Percentiles rank a stretch among this genome's conserved stretches.
Evolutionary conservation across 2,329 filamentous ascomycete genomes (phyloP).

Genomic region (Metarhizium guizhouense): DNA sequence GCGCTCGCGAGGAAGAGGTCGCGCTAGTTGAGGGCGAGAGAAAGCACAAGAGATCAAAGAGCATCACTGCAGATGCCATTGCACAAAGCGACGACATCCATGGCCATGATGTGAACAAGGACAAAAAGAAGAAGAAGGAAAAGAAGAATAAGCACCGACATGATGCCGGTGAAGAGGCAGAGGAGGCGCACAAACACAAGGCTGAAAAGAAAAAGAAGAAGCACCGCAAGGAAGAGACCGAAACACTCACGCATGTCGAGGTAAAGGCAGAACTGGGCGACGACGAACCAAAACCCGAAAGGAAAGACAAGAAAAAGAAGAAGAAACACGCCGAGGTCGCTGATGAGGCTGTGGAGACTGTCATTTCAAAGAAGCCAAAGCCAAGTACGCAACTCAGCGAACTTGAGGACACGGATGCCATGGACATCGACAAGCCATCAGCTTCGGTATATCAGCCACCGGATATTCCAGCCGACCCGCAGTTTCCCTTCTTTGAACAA

Average conservation of each 20-base stretch:
- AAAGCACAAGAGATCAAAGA: constrained; percentile 43
- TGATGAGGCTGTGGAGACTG: constrained; percentile 1
- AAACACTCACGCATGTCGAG: constrained; percentile 8
- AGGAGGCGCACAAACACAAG: constrained; percentile 2
- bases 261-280: background rate
- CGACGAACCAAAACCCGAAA: constrained; percentile 19
- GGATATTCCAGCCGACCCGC: constrained; percentile 29
- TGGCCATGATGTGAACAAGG: constrained; percentile 18
- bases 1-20: constrained; percentile 32
- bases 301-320: constrained; percentile 20
- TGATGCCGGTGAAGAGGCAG: background rate
- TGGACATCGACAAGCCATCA: constrained; percentile 29
- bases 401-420: constrained; percentile 17
- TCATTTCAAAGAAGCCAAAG: background rate
- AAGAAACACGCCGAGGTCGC: constrained; percentile 16
- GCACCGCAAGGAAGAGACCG: constrained; percentile 20
- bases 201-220: constrained; percentile 14
- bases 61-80: constrained; percentile 24
- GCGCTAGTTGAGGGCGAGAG: constrained; percentile 28
- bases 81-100: constrained; percentile 13
- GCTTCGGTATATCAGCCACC: constrained; percentile 27
- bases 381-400: background rate
- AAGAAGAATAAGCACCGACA: constrained; percentile 10
- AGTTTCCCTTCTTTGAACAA: constrained; percentile 68
- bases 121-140: constrained; percentile 13